Base-by-base conservation (phyloP, 2,329 filamentous ascomycete genomes). In the Colletotrichum tamarilloi region DNA sequence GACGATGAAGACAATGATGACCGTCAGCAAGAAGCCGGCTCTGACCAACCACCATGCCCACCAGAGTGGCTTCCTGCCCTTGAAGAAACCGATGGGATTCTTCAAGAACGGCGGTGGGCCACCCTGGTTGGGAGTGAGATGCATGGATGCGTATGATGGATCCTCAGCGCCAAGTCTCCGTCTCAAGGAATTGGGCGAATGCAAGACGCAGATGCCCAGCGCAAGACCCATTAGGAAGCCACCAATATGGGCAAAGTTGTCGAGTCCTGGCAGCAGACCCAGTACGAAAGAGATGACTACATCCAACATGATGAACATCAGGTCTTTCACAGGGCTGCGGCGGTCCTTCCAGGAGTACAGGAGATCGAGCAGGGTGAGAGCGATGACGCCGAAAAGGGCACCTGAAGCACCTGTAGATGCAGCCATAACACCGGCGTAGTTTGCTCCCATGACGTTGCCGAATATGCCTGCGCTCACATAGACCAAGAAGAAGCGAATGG, bases 171-270 rank as follows among this genome's bases (percentile, higher is more conserved):
- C 93, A 69, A 95, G 93, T 57, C 93, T 91, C 72, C 92, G 88
- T 42, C 95, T 91, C 24, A 98, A 87, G 1, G 91, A 88, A 75
- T 95, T 94, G 2, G 97, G 97, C 4, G 95, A 98, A 80, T 96
- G 95, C 74, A 99, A 87, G 32, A 99, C 88, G 75, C 92, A 97
- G 64, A 98, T 88, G 14, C 97, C 97, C 1, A 98, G 89, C 0
- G 92, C 93, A 7, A 99, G 85, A 1, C 97, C 97, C 91, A 97
- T 97, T 63, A 97, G 84, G 82, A 98, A 98, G 2, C 97, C 97
- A 67, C 97, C 97, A 75, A 99, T 98, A 77, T 99, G 97, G 19
- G 94, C 94, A 82, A 98, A 99, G 83, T 99, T 99, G 86, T 99
- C 97, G 59, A 99, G 85, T 9, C 95, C 96, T 0, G 97, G 97